Conservation (phyloP, 2,329 filamentous ascomycete genomes). For the Neonectria hederae region DNA sequence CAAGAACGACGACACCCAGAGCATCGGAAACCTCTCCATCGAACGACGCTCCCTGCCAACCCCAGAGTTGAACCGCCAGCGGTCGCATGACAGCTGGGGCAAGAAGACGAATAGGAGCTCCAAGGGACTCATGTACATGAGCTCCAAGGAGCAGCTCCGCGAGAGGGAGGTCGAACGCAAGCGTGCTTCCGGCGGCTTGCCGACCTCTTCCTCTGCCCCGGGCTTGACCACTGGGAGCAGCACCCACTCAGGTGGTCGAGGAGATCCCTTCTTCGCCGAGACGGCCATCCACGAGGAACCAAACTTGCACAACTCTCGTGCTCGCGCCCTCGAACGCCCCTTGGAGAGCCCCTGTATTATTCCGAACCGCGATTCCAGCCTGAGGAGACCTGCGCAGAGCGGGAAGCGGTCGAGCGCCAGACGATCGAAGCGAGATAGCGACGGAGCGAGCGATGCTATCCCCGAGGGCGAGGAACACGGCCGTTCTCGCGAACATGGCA, state of each 20-base stretch:
- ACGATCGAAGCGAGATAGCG: constrained; percentile 59
- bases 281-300: constrained; percentile 67
- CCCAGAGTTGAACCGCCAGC: constrained; percentile 61
- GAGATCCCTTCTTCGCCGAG: constrained; percentile 62
- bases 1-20: constrained; percentile 65
- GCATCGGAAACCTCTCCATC: constrained; percentile 72
- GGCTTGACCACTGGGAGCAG: constrained; percentile 53
- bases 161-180: constrained; percentile 71
- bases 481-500: constrained; percentile 30
- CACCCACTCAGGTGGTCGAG: constrained; percentile 49
- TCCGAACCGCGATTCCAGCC: constrained; percentile 73
- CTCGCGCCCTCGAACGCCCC: constrained; percentile 40
- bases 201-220: constrained; percentile 30
- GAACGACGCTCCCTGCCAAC: constrained; percentile 63
- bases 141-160: constrained; percentile 72
- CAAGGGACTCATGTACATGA: constrained; percentile 76
- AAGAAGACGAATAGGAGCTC: constrained; percentile 63
- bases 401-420: constrained; percentile 63
- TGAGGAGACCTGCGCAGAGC: constrained; percentile 65
- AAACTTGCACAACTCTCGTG: constrained; percentile 37
- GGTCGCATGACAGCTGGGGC: constrained; percentile 71
- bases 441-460: constrained; percentile 52
- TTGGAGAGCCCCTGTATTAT: constrained; percentile 62
- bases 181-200: constrained; percentile 49
- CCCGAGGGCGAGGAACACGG: constrained; percentile 53